phyloP scores from a whole-genome alignment of 2,329 filamentous ascomycete genomes.

The Didymella segeticola region DNA sequence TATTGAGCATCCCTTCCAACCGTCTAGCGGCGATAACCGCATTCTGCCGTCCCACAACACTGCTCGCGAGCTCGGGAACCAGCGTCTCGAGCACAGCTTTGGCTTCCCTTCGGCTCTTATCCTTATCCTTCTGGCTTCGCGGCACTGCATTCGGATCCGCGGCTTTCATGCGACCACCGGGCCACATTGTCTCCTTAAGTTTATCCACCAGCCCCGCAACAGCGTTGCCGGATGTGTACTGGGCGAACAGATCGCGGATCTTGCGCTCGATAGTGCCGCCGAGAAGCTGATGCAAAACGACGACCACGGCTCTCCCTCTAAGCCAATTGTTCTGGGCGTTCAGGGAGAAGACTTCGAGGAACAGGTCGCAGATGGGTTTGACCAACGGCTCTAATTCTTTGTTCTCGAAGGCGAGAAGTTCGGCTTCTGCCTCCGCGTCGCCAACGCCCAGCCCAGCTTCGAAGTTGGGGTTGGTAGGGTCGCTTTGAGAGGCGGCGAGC shows the following conservation, averaged over 20 bases:
- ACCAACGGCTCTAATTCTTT: conserved; percentile 89
- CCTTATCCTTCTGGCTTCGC: conserved; percentile 75
- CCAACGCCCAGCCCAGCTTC: conserved; percentile 59
- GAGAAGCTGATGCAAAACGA: conserved; percentile 93
- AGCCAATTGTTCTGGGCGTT: conserved; percentile 98
- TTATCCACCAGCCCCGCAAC: conserved; percentile 77
- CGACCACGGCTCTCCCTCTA: conserved; percentile 90
- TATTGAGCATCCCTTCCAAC: conserved; percentile 91
- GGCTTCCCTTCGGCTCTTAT: conserved; percentile 83
- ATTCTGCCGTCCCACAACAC: conserved; percentile 90
- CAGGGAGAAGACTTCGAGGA: conserved; percentile 92
- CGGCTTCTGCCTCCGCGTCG: conserved; percentile 83
- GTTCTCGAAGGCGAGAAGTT: conserved; percentile 88
- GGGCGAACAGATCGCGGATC: conserved; percentile 81
- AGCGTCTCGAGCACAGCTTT: conserved; percentile 87
- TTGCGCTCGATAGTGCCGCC: conserved; percentile 97
- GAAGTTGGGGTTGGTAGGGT: conserved; percentile 12
- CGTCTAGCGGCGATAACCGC: conserved; percentile 88
- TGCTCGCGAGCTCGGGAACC: conserved; percentile 87
- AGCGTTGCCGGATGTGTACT: conserved; percentile 77
- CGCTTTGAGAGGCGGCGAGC: conserved; percentile 45
- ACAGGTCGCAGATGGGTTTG: conserved; percentile 97
- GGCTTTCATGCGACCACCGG: conserved; percentile 63
- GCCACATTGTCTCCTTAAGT: conserved; percentile 83
- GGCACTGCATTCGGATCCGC: conserved; percentile 51